Conservation (phyloP, 768 basidiomycete genomes). For the Pleurotus tuoliensis region DNA sequence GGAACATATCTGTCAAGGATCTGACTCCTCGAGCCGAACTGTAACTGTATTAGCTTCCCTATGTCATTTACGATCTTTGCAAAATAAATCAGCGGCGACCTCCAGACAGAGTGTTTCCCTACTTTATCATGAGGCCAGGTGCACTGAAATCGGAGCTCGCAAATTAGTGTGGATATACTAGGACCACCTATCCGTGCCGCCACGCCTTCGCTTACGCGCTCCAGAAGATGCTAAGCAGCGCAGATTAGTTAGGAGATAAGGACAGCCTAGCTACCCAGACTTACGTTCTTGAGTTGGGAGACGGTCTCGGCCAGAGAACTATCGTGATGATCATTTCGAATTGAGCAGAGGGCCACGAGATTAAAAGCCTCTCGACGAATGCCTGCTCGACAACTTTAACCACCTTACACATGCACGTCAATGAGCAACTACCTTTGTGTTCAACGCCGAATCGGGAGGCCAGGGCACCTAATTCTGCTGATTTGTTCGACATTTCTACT, state of each 20-base stretch:
- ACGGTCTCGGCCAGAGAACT: not conserved
- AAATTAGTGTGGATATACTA: not conserved
- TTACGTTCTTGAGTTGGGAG: not conserved
- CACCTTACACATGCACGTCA: too few species aligned
- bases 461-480: slow-evolving; percentile 16
- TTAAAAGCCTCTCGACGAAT: slow-evolving; percentile 38
- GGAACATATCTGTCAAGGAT: slow-evolving; percentile 43
- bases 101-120: too few species aligned
- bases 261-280: not conserved
- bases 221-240: not conserved
- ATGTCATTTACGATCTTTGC: slow-evolving; percentile 18
- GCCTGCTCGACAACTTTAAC: slow-evolving; percentile 17
- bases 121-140: not conserved
- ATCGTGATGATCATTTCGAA: not conserved
- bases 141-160: not conserved
- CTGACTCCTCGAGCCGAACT: slow-evolving; percentile 26
- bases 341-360: slow-evolving; percentile 28
- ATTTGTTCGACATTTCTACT: too few species aligned
- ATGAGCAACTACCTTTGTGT: not conserved
- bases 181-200: not conserved
- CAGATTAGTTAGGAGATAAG: not conserved
- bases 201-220: not conserved
- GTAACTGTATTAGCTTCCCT: slow-evolving; percentile 35
- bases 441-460: slow-evolving; percentile 6
- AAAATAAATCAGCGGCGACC: too few species aligned